These are phyloP conservation scores for Mycena rebaudengoi DNA, from an alignment of 768 basidiomycete species.

Conservation along the genomic window DNA sequence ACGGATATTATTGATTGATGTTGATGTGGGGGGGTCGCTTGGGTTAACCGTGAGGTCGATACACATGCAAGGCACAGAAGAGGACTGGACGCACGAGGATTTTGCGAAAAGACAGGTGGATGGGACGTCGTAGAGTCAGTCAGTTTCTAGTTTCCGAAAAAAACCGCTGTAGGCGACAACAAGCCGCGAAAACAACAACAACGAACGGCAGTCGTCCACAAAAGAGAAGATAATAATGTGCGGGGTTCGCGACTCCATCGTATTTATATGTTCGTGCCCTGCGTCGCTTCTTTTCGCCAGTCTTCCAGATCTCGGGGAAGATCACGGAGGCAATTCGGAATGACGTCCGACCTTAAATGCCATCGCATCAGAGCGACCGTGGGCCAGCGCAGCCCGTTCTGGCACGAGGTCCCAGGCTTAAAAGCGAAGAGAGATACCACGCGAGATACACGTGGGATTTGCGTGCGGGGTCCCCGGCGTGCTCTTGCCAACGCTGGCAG, in stretches of 20 bases:
- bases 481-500: conserved; percentile 19
- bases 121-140: too few relatives aligned
- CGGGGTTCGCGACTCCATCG: neutral
- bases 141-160: too few relatives aligned
- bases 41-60: too few relatives aligned
- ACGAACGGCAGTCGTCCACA: too few relatives aligned
- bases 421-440: conserved; percentile 5
- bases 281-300: neutral
- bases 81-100: too few relatives aligned
- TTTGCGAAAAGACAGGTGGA: too few relatives aligned
- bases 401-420: neutral
- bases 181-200: too few relatives aligned
- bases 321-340: conserved; percentile 26
- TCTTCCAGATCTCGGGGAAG: neutral
- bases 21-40: too few relatives aligned
- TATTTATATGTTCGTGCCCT: conserved; percentile 9
- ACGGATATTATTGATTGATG: too few relatives aligned
- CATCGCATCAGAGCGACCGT: neutral
- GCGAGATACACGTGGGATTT: conserved; percentile 17
- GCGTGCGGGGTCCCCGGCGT: conserved; percentile 26
- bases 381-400: neutral
- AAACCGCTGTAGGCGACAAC: too few relatives aligned
- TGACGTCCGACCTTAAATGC: neutral
- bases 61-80: too few relatives aligned
- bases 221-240: too few relatives aligned